Percentiles rank a stretch among this genome's conserved stretches.
Evolutionary conservation across 495 filamentous ascomycete species (phyloP).

Genomic region (Schizothecium vesticola): DNA sequence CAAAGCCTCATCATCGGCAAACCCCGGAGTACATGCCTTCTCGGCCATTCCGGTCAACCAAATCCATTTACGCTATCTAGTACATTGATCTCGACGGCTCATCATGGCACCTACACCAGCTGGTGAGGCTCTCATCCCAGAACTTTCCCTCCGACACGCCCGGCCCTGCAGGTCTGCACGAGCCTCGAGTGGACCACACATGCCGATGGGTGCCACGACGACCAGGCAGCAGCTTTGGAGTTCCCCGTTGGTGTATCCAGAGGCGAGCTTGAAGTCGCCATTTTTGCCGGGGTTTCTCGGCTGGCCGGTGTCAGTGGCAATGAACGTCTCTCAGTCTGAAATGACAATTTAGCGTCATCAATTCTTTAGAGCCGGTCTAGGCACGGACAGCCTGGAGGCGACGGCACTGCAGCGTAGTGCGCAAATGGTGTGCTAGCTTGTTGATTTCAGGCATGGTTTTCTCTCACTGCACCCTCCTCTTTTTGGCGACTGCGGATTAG

Average conservation of each 20-base stretch:
- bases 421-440: too few relatives aligned
- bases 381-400: too few relatives aligned
- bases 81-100: too few relatives aligned
- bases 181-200: background rate
- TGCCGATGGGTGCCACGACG: background rate
- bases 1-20: background rate
- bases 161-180: background rate
- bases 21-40: background rate
- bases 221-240: background rate
- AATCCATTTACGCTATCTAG: too few relatives aligned
- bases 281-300: background rate
- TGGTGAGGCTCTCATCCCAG: background rate
- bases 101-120: too few relatives aligned
- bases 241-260: background rate
- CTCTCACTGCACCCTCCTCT: too few relatives aligned
- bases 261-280: background rate
- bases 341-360: too few relatives aligned
- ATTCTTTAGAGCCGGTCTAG: too few relatives aligned
- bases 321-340: too few relatives aligned
- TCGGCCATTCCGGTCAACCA: background rate
- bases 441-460: too few relatives aligned
- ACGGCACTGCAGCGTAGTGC: too few relatives aligned
- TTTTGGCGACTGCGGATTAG: too few relatives aligned
- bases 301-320: background rate
- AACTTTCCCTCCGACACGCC: background rate